Conservation (phyloP, 164 flowering plant genomes). For the Vitis amurensis region DNA sequence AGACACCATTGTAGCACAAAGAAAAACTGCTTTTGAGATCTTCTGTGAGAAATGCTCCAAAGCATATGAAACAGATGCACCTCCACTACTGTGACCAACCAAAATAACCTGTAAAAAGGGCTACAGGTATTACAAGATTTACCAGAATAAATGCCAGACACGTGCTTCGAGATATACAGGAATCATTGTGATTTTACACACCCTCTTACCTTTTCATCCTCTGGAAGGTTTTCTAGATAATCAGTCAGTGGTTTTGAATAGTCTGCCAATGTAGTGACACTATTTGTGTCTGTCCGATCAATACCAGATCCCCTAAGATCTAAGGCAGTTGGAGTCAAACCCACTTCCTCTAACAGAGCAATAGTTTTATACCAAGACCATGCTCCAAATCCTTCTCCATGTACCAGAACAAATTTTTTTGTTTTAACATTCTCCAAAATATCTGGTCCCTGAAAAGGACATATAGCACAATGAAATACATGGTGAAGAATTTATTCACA, state of each 20-base stretch:
- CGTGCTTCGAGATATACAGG: neutral
- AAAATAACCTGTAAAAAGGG: constrained; percentile 67
- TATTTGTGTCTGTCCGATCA: constrained; percentile 56
- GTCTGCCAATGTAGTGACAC: constrained; percentile 58
- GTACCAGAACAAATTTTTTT: constrained; percentile 74
- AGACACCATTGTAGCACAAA: constrained; percentile 90
- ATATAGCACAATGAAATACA: neutral
- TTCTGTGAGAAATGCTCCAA: constrained; percentile 72
- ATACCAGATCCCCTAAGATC: constrained; percentile 94
- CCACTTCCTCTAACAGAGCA: constrained; percentile 85
- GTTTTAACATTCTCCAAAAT: constrained; percentile 62
- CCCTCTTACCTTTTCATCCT: constrained; percentile 71
- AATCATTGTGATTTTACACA: neutral
- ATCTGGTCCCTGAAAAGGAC: constrained; percentile 47
- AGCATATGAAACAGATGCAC: constrained; percentile 92
- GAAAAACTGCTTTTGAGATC: constrained; percentile 80
- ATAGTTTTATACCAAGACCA: constrained; percentile 99
- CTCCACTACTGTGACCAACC: constrained; percentile 96
- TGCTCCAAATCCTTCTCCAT: constrained; percentile 99
- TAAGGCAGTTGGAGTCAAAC: constrained; percentile 64
- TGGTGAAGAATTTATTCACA: too few relatives aligned
- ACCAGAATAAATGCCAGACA: neutral
- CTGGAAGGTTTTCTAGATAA: constrained; percentile 65
- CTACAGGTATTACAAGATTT: constrained; percentile 6
- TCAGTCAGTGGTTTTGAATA: constrained; percentile 81